Evolutionary conservation across 2,329 filamentous ascomycete species (phyloP).

Genomic region (Basipetospora sp.): DNA sequence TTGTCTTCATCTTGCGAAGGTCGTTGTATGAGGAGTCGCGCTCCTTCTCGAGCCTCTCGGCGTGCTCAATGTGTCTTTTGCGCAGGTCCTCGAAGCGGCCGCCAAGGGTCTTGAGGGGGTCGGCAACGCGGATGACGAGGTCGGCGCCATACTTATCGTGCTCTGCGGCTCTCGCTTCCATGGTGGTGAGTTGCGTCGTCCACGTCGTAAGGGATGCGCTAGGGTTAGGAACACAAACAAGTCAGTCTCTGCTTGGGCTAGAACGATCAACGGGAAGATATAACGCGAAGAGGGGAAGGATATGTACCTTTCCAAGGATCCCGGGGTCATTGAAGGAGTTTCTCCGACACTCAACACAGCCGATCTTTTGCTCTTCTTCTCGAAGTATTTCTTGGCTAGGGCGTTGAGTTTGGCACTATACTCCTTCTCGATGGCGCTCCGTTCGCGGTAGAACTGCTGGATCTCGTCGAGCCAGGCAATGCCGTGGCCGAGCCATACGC

Average conservation of each 20-base stretch:
- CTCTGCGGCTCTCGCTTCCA: constrained; percentile 76
- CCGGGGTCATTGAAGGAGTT: constrained; percentile 80
- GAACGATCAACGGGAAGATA: too few relatives aligned
- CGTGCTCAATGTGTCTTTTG: constrained; percentile 80
- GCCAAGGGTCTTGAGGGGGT: constrained; percentile 65
- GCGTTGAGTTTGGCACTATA: constrained; percentile 78
- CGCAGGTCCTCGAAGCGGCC: constrained; percentile 77
- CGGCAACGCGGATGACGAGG: constrained; percentile 65
- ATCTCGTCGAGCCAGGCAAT: constrained; percentile 95
- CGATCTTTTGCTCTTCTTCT: constrained; percentile 86
- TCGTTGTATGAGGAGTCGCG: constrained; percentile 72
- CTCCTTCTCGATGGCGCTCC: constrained; percentile 88
- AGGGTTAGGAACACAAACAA: too few relatives aligned
- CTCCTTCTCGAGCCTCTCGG: constrained; percentile 77
- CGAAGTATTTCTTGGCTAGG: constrained; percentile 89
- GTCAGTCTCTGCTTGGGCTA: too few relatives aligned
- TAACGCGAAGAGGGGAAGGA: too few relatives aligned
- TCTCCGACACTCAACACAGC: constrained; percentile 84
- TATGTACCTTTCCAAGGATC: constrained; percentile 69
- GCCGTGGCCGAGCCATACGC: constrained; percentile 75
- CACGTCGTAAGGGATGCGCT: constrained; percentile 93
- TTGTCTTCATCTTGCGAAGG: constrained; percentile 76
- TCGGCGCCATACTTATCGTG: constrained; percentile 75
- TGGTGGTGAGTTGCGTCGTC: constrained; percentile 80
- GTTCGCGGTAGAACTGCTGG: constrained; percentile 91